phyloP scores from a whole-genome alignment of 495 filamentous ascomycete species.

The Penicillium roqueforti region DNA sequence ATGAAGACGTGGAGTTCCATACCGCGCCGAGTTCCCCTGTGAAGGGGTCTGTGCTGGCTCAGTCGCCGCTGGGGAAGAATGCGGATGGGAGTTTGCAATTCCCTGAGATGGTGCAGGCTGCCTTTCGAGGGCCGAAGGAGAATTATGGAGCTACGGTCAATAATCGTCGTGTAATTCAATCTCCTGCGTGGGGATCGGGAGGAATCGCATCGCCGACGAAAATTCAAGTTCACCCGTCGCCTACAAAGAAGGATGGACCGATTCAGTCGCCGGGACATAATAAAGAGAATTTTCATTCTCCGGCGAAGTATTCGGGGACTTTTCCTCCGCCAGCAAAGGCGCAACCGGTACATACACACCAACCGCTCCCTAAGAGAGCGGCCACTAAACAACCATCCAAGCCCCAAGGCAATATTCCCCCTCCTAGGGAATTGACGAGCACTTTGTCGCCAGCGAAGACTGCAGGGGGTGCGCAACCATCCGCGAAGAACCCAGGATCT shows the following conservation, averaged over 20 bases:
- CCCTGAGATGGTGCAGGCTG: neutral
- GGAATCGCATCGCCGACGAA: neutral
- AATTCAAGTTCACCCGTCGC: neutral
- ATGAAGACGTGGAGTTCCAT: conserved; percentile 34
- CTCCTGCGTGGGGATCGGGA: neutral
- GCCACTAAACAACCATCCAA: neutral
- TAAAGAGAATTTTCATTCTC: neutral
- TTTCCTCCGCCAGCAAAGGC: neutral
- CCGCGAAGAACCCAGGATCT: neutral
- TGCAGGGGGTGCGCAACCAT: neutral
- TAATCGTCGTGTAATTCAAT: neutral
- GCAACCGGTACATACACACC: neutral
- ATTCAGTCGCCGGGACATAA: neutral
- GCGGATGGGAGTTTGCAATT: neutral
- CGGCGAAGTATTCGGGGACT: neutral
- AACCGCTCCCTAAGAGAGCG: neutral
- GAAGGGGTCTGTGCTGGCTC: conserved; percentile 7
- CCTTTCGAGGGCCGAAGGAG: neutral
- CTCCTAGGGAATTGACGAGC: neutral
- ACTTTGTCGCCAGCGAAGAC: neutral
- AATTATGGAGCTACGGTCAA: neutral
- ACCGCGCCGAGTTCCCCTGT: conserved; percentile 40
- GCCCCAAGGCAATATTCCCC: neutral
- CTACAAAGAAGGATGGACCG: neutral
- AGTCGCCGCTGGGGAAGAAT: neutral